Percentiles rank a stretch among this genome's conserved stretches.
phyloP scores from a whole-genome alignment of 1,139 yeast genomes.

The Blastobotrys serpentis region DNA sequence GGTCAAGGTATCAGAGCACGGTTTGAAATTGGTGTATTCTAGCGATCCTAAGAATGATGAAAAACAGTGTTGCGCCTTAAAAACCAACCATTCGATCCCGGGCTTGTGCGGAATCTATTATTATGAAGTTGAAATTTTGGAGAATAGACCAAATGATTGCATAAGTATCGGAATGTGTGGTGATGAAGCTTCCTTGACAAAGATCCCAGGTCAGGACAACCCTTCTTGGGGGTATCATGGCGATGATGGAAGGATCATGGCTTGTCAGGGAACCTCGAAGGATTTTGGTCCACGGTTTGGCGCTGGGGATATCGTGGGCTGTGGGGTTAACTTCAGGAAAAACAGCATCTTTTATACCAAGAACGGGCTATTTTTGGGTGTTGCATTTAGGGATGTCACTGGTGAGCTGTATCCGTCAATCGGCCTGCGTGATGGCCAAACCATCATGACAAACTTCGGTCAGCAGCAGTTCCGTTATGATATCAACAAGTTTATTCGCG shows the following conservation, averaged over 20 bases:
- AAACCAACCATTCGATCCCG: constrained; percentile 47
- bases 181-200: constrained; percentile 32
- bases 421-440: constrained; percentile 47
- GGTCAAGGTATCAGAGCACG: constrained; percentile 12
- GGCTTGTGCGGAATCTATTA: constrained; percentile 53
- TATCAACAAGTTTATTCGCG: constrained; percentile 61
- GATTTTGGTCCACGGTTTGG: constrained; percentile 51
- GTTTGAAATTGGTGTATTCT: constrained; percentile 20
- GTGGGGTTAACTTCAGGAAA: constrained; percentile 73
- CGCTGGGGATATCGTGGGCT: constrained; percentile 68
- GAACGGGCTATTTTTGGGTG: constrained; percentile 67
- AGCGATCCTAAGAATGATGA: constrained; percentile 18
- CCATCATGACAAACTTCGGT: constrained; percentile 72
- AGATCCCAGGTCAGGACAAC: constrained; percentile 48
- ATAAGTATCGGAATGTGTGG: constrained; percentile 40
- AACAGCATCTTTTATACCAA: constrained; percentile 72
- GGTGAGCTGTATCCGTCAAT: constrained; percentile 48
- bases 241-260: constrained; percentile 52
- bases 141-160: constrained; percentile 24
- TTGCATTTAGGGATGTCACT: constrained; percentile 49
- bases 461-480: constrained; percentile 63
- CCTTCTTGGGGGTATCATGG: constrained; percentile 60
- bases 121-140: constrained; percentile 50
- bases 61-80: constrained; percentile 31
- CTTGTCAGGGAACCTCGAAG: constrained; percentile 44